These are phyloP conservation scores for Backusella macrospora DNA, from an alignment of 192 early-diverging fungal species.

Conservation along the genomic window DNA sequence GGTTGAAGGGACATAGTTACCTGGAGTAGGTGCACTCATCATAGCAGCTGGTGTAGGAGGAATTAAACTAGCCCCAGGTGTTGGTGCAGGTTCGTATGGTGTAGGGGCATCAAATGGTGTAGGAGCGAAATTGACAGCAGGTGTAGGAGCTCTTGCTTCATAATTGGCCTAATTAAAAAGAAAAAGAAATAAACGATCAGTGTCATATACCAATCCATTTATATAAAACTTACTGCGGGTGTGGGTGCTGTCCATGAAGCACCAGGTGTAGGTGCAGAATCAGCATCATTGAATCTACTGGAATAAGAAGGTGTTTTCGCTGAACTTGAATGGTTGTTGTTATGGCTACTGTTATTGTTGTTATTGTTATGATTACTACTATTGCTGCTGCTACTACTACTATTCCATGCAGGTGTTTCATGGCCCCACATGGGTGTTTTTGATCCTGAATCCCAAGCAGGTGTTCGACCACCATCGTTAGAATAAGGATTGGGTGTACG, in stretches of 20 bases:
- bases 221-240: conserved; percentile 23
- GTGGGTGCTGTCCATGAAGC: conserved; percentile 30
- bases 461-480: conserved; percentile 49
- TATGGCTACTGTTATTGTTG: conserved; percentile 12
- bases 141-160: conserved; percentile 47
- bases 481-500: conserved; percentile 60
- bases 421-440: conserved; percentile 55
- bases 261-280: conserved; percentile 54
- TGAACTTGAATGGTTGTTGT: conserved; percentile 2
- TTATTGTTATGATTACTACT: no score
- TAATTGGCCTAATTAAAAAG: conserved; percentile 14
- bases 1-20: conserved; percentile 42
- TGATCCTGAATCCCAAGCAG: conserved; percentile 64
- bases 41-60: conserved; percentile 59
- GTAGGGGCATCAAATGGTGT: conserved; percentile 53
- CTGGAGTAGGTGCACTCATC: conserved; percentile 48
- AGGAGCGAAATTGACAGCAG: conserved; percentile 35
- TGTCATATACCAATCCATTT: not conserved
- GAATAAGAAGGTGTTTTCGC: not conserved
- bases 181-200: not conserved
- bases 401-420: conserved; percentile 70
- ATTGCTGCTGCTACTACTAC: conserved; percentile 44
- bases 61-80: conserved; percentile 48
- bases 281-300: conserved; percentile 37
- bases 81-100: conserved; percentile 53